These are phyloP conservation scores for Lichtheimia ornata DNA, from an alignment of 371 early-diverging fungal genomes.

Conservation along the genomic window DNA sequence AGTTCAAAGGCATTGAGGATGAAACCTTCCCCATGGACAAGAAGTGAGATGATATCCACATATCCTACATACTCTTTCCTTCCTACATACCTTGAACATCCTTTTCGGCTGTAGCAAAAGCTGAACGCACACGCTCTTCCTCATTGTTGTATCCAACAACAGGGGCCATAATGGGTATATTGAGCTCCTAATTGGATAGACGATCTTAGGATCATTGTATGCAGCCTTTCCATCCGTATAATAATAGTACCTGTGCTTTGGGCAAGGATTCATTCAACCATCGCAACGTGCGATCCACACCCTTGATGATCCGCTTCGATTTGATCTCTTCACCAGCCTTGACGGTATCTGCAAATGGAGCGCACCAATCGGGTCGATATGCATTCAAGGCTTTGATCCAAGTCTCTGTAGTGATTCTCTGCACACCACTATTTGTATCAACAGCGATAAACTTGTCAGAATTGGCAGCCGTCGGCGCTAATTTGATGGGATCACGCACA, in stretches of 20 bases:
- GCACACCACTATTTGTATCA: conserved; percentile 67
- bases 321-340: conserved; percentile 51
- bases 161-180: conserved; percentile 54
- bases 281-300: conserved; percentile 66
- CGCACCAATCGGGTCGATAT: conserved; percentile 59
- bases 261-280: conserved; percentile 53
- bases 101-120: conserved; percentile 56
- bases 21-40: conserved; percentile 27
- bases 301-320: conserved; percentile 62
- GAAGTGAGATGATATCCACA: neutral
- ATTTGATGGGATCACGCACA: conserved; percentile 61
- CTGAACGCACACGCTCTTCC: conserved; percentile 62
- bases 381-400: conserved; percentile 50
- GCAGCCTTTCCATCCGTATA: neutral
- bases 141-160: conserved; percentile 54
- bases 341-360: conserved; percentile 42
- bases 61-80: neutral
- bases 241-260: neutral
- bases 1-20: conserved; percentile 47
- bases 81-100: conserved; percentile 25
- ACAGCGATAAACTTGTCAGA: conserved; percentile 69
- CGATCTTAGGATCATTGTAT: neutral
- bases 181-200: neutral
- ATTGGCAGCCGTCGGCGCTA: conserved; percentile 49
- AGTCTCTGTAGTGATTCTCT: conserved; percentile 56